These are phyloP conservation scores for Chlorella sp. DNA, from an alignment of 139 green algal species.

Conservation along the genomic window DNA sequence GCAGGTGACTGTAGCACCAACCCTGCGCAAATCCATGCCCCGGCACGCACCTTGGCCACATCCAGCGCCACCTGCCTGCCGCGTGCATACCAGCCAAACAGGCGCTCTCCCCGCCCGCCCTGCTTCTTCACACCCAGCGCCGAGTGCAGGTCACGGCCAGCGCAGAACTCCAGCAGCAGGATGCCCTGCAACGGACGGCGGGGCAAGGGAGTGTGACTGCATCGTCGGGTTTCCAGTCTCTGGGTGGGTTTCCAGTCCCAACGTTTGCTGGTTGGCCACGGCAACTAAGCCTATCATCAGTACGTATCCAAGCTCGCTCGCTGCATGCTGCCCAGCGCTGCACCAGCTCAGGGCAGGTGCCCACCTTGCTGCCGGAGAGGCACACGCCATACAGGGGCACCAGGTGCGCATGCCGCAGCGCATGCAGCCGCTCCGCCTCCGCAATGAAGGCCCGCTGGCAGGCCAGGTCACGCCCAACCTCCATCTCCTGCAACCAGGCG, in stretches of 20 bases:
- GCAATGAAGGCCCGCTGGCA: background rate
- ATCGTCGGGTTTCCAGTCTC: background rate
- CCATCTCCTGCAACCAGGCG: background rate
- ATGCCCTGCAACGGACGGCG: background rate
- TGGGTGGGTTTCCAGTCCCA: background rate
- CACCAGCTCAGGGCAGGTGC: too few relatives aligned
- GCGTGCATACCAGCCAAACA: constrained; percentile 7
- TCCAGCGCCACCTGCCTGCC: background rate
- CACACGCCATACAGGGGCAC: background rate
- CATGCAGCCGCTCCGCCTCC: background rate
- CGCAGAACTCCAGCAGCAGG: constrained; percentile 1
- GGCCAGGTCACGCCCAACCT: background rate
- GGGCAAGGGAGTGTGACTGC: background rate
- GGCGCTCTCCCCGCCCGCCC: background rate
- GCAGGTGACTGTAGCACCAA: too few relatives aligned
- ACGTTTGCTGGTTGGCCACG: background rate
- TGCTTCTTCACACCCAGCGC: background rate
- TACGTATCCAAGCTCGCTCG: too few relatives aligned
- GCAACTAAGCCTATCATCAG: too few relatives aligned
- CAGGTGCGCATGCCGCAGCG: background rate
- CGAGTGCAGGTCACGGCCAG: background rate
- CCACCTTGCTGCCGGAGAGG: background rate
- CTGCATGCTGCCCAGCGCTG: too few relatives aligned
- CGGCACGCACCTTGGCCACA: background rate
- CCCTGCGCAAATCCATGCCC: too few relatives aligned